These are phyloP conservation scores for Yarrowia deformans DNA, from an alignment of 805 yeast species.

Conservation along the genomic window DNA sequence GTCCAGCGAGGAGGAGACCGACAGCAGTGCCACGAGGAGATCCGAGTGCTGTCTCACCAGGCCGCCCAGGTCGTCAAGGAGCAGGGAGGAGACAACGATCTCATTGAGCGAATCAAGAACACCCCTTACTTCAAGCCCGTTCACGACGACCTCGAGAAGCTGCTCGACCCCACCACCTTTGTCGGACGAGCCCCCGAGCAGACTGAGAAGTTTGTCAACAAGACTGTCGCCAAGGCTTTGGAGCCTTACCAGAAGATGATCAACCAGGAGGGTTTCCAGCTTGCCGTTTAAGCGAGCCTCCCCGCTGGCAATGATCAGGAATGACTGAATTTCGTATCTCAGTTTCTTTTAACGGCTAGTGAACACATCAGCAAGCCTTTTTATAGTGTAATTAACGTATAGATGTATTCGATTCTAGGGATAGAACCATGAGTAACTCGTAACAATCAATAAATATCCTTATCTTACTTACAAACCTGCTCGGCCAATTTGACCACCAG, in stretches of 20 bases:
- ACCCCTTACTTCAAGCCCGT: slow-evolving; percentile 88
- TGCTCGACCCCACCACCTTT: slow-evolving; percentile 91
- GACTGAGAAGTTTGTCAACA: slow-evolving; percentile 87
- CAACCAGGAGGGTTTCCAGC: slow-evolving; percentile 71
- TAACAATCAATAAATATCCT: slow-evolving; percentile 4
- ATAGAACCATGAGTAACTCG: not conserved
- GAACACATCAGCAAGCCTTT: slow-evolving; percentile 6
- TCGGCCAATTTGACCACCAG: slow-evolving; percentile 24
- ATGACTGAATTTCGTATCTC: not conserved
- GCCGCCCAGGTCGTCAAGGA: slow-evolving; percentile 97
- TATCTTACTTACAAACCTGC: slow-evolving; percentile 12
- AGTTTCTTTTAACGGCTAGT: slow-evolving; percentile 2
- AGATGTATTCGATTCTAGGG: not conserved
- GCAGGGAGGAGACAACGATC: slow-evolving; percentile 97
- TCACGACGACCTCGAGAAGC: slow-evolving; percentile 77
- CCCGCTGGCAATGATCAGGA: not conserved
- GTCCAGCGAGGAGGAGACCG: slow-evolving; percentile 97
- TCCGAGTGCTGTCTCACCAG: slow-evolving; percentile 95
- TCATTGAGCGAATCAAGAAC: slow-evolving; percentile 82
- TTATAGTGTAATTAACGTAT: slow-evolving; percentile 27
- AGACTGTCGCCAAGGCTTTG: slow-evolving; percentile 84
- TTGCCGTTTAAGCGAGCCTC: slow-evolving; percentile 65
- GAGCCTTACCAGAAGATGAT: slow-evolving; percentile 67
- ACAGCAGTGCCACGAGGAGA: slow-evolving; percentile 98
- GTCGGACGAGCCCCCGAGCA: slow-evolving; percentile 99